Conservation (phyloP, 768 basidiomycete species). For the Pisolithus microcarpus region DNA sequence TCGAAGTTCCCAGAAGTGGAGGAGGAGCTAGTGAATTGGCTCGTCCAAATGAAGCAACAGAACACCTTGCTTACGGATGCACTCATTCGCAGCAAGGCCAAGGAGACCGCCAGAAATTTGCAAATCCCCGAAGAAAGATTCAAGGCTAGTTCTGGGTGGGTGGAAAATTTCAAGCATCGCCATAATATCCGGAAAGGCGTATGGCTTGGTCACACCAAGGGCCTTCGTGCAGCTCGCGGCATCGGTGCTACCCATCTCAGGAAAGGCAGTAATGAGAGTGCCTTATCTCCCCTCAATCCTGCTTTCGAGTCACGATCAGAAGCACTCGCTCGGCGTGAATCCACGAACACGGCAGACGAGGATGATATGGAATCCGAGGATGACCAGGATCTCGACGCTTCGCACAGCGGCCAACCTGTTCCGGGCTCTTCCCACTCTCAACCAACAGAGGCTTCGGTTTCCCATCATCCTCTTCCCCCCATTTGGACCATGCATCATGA, state of each 20-base stretch:
- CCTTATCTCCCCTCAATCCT: constrained; percentile 34
- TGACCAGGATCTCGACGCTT: constrained; percentile 24
- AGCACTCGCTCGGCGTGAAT: constrained; percentile 19
- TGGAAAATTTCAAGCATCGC: constrained; percentile 86
- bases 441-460: constrained; percentile 10
- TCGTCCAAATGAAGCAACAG: constrained; percentile 45
- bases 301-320: constrained; percentile 31
- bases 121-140: constrained; percentile 64
- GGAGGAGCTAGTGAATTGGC: constrained; percentile 51
- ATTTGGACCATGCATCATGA: constrained; percentile 30
- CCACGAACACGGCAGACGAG: constrained; percentile 25
- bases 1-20: constrained; percentile 81
- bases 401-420: constrained; percentile 18
- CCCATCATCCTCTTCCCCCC: constrained; percentile 26
- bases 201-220: constrained; percentile 39
- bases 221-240: constrained; percentile 25
- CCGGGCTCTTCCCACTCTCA: constrained; percentile 27
- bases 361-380: constrained; percentile 33
- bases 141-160: constrained; percentile 90
- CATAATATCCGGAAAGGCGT: constrained; percentile 66
- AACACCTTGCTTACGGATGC: constrained; percentile 56
- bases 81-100: constrained; percentile 55
- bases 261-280: constrained; percentile 29
- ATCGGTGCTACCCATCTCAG: constrained; percentile 29
- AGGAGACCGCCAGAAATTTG: constrained; percentile 51